Conservation (phyloP, 2,329 filamentous ascomycete species). For the Calonectria henricotiae region DNA sequence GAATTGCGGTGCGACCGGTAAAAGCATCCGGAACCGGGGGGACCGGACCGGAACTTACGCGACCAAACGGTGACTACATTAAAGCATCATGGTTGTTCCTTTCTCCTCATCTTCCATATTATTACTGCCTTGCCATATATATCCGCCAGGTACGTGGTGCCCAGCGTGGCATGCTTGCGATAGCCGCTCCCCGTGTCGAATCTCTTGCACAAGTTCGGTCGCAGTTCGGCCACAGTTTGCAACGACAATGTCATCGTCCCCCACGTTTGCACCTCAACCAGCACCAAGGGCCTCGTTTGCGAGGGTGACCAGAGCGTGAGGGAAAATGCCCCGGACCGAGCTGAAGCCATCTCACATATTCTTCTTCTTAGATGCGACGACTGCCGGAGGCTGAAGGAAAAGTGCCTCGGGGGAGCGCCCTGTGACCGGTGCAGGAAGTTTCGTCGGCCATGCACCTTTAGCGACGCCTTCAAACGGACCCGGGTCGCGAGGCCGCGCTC, state of each 20-base stretch:
- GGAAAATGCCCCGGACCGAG: neutral
- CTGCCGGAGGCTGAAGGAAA: conserved; percentile 71
- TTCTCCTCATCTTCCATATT: neutral
- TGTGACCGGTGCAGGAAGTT: conserved; percentile 70
- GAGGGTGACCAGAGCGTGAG: conserved; percentile 16
- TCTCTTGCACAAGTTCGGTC: neutral
- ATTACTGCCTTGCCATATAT: neutral
- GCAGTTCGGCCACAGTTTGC: neutral
- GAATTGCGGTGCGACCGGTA: neutral
- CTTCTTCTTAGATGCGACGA: conserved; percentile 64
- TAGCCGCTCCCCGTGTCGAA: neutral
- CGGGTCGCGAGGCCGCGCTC: neutral
- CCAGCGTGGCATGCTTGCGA: neutral
- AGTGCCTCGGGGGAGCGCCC: conserved; percentile 71
- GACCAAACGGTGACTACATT: conserved; percentile 6
- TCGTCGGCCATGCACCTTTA: conserved; percentile 46
- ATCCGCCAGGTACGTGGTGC: neutral
- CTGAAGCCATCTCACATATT: neutral
- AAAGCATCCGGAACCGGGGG: neutral
- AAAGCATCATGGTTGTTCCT: neutral
- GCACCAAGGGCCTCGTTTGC: conserved; percentile 1
- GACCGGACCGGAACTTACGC: conserved; percentile 1
- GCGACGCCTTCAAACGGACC: conserved; percentile 16
- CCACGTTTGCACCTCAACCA: neutral
- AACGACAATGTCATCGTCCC: conserved; percentile 1